Percentiles rank a stretch among this genome's conserved stretches.
These are phyloP conservation scores for Yarrowia porcina DNA, from an alignment of 805 yeast genomes.

Conservation along the genomic window DNA sequence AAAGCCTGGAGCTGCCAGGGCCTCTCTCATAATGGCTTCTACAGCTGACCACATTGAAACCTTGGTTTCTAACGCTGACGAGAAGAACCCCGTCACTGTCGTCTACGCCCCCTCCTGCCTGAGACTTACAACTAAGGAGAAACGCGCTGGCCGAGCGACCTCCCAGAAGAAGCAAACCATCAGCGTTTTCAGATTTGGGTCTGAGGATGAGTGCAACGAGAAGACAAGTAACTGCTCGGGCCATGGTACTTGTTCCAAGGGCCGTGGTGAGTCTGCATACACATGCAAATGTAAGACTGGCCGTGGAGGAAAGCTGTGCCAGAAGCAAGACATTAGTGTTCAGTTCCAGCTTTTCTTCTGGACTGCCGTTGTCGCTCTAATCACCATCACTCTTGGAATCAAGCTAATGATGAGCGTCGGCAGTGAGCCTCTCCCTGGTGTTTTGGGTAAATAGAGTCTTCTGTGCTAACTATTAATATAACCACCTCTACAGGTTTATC, in stretches of 20 bases:
- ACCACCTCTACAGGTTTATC: neutral
- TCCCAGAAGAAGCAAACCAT: slow-evolving; percentile 1
- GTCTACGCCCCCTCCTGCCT: slow-evolving; percentile 20
- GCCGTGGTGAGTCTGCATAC: slow-evolving; percentile 34
- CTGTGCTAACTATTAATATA: neutral
- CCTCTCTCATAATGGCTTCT: neutral
- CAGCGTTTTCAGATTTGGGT: slow-evolving; percentile 28
- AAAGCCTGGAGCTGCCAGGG: slow-evolving; percentile 4
- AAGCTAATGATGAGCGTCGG: slow-evolving; percentile 55
- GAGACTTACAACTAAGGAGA: neutral
- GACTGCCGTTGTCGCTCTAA: slow-evolving; percentile 52
- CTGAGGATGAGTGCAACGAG: slow-evolving; percentile 37
- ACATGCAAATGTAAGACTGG: slow-evolving; percentile 40
- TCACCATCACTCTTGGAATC: slow-evolving; percentile 50
- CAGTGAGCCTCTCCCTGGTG: slow-evolving; percentile 63
- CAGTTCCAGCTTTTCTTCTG: slow-evolving; percentile 68
- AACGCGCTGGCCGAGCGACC: neutral
- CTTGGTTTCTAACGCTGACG: neutral
- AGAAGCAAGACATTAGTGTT: slow-evolving; percentile 62
- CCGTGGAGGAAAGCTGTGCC: slow-evolving; percentile 52
- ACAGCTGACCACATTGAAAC: neutral
- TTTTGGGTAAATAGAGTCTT: slow-evolving; percentile 43
- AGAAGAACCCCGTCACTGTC: slow-evolving; percentile 13
- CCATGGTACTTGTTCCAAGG: slow-evolving; percentile 40
- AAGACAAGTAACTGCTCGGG: slow-evolving; percentile 40